Conservation (phyloP, 2,329 filamentous ascomycete genomes). For the Didymella sp. region DNA sequence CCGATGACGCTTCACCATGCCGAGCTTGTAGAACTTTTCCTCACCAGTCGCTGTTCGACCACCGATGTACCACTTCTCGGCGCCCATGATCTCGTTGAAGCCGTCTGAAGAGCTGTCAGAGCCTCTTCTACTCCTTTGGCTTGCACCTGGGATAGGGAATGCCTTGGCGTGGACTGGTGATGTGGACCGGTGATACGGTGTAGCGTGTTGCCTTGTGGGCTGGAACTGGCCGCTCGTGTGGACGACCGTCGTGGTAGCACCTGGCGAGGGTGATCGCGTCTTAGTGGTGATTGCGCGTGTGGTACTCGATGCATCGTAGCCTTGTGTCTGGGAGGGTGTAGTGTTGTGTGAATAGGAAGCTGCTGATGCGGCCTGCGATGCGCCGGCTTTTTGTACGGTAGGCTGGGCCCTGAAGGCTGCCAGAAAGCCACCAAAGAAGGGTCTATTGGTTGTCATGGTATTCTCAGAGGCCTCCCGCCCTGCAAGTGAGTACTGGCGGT, state of each 20-base stretch:
- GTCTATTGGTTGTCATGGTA: constrained; percentile 69
- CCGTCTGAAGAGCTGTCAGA: constrained; percentile 79
- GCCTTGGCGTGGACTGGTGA: constrained; percentile 45
- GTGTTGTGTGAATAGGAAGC: constrained; percentile 47
- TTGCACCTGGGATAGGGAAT: constrained; percentile 46
- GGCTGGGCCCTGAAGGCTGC: constrained; percentile 72
- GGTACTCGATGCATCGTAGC: constrained; percentile 50
- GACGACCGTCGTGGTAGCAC: constrained; percentile 50
- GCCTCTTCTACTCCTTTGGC: constrained; percentile 62
- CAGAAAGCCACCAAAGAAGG: constrained; percentile 71
- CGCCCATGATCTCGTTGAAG: constrained; percentile 73
- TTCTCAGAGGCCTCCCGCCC: constrained; percentile 24
- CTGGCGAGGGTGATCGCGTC: constrained; percentile 40
- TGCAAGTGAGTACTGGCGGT: constrained; percentile 31
- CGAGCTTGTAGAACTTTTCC: constrained; percentile 81
- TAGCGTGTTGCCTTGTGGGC: constrained; percentile 51
- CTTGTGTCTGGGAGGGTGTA: constrained; percentile 47
- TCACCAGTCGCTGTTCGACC: constrained; percentile 78
- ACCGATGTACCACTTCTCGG: constrained; percentile 83
- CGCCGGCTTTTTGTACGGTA: constrained; percentile 63
- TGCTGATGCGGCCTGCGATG: constrained; percentile 49
- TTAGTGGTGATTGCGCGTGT: constrained; percentile 51
- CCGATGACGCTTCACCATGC: constrained; percentile 73
- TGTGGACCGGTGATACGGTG: constrained; percentile 49
- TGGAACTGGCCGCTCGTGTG: constrained; percentile 50